Evolutionary conservation across 805 yeast genomes (phyloP), one percentile per base, ranked within the genome.

Genomic region (Dipodascus geniculatus): DNA sequence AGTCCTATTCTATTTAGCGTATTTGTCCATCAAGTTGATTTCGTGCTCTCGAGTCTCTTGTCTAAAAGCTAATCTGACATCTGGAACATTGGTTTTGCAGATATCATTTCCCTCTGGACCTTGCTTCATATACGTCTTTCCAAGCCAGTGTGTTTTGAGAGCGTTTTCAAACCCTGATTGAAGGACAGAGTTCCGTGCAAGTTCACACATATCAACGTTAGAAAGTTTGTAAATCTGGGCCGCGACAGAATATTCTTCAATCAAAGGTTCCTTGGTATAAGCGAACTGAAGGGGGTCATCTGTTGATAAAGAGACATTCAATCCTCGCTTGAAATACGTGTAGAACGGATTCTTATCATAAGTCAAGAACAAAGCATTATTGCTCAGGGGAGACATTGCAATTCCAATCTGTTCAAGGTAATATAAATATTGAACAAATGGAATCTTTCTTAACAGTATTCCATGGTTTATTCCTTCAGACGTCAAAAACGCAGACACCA

Each of bases 221-320:
- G 96, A 87, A 47, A 93, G 75, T 66, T 93, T 89, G 75, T 90
- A 93, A 60, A 93, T 93, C 69, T 93, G 98, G 0, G 97, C 98
- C 3, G 99, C 99, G 28, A 93, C 98, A 1, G 96, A 87, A 67
- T 90, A 93, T 69, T 93, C 99, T 68, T 93, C 99, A 61, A 93
- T 93, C 63, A 93, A 76, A 16, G 99, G 98, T 65, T 93, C 99
- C 64, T 95, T 82, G 31, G 99, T 93, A 71, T 89, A 93, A 0
- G 97, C 86, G 66, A 93, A 93, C 71, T 95, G 99, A 51, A 93
- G 75, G 3, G 99, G 99, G 72, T 93, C 99, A 70, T 93, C 99
- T 0, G 98, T 89, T 0, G 97, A 90, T 53, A 93, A 73, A 0
- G 97, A 88, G 42, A 93, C 96, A 63, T 91, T 91, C 66, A 93